Conservation (phyloP, 768 basidiomycete genomes). For the Gloeopeniophorella convolvens region DNA sequence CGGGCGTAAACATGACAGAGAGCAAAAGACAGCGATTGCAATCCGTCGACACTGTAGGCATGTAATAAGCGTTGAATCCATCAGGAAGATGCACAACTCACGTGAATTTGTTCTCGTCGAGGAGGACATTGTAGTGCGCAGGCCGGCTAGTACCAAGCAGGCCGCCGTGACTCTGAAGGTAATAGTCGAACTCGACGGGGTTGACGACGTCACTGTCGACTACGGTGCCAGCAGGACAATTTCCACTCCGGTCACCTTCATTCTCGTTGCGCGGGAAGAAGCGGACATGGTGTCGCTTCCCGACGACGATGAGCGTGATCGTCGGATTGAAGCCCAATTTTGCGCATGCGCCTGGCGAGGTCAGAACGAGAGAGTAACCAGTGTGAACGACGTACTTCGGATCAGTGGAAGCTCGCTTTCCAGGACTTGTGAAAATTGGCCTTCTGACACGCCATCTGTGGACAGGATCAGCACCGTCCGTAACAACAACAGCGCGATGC, state of each 20-base stretch:
- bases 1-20: constrained; percentile 79
- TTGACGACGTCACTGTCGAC: constrained; percentile 65
- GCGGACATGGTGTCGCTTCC: constrained; percentile 67
- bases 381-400: constrained; percentile 37
- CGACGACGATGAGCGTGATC: constrained; percentile 75
- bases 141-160: constrained; percentile 70
- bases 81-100: constrained; percentile 26
- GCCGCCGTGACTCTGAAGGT: constrained; percentile 71
- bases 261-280: constrained; percentile 43
- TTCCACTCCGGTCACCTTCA: constrained; percentile 61
- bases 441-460: constrained; percentile 50
- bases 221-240: constrained; percentile 73
- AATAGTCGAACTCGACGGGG: constrained; percentile 72
- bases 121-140: constrained; percentile 48
- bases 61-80: constrained; percentile 9
- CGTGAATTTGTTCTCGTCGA: constrained; percentile 57
- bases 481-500: constrained; percentile 8
- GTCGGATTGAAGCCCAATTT: constrained; percentile 52
- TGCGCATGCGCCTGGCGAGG: constrained; percentile 46
- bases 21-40: constrained; percentile 68
- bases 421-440: constrained; percentile 43
- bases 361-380: background rate
- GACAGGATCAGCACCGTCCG: background rate
- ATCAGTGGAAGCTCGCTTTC: constrained; percentile 54
- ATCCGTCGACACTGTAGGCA: constrained; percentile 46